Conservation (phyloP, 1,284 basidiomycete genomes). For the Sparassis latifolia region DNA sequence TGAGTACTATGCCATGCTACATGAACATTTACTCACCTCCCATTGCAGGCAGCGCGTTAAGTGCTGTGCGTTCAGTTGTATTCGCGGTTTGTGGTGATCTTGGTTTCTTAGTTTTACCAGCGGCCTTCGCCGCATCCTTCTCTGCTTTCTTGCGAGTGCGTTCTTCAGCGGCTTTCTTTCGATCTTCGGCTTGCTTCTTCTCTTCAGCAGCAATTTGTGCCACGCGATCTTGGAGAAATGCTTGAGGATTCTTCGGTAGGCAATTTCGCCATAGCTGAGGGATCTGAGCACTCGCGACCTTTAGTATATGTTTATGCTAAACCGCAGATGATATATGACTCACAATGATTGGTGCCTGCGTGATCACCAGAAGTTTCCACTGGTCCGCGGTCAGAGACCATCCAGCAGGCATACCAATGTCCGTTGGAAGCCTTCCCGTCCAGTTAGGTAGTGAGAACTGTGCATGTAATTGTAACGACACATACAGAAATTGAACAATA, state of each 20-base stretch:
- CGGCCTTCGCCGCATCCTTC: not conserved
- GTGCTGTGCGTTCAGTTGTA: not conserved
- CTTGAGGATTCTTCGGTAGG: conserved; percentile 1
- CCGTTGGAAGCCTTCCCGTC: not conserved
- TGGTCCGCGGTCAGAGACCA: not conserved
- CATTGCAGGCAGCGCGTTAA: too few species aligned
- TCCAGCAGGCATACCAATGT: not conserved
- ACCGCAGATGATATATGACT: not conserved
- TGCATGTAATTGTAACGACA: too few species aligned
- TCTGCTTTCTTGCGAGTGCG: not conserved
- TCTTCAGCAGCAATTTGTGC: not conserved
- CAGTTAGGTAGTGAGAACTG: too few species aligned
- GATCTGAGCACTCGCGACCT: conserved; percentile 21
- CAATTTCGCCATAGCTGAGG: conserved; percentile 17
- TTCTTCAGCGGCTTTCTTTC: not conserved
- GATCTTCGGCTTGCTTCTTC: conserved; percentile 1
- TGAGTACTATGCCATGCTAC: too few species aligned
- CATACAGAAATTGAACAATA: too few species aligned
- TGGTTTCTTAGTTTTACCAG: not conserved
- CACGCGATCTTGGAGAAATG: not conserved
- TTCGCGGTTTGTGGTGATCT: not conserved
- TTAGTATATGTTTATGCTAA: conserved; percentile 25
- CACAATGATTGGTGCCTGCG: not conserved
- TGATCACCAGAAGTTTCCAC: not conserved
- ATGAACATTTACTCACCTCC: too few species aligned